Conservation (phyloP, 495 filamentous ascomycete species). For the Bathelium albidoporum region DNA sequence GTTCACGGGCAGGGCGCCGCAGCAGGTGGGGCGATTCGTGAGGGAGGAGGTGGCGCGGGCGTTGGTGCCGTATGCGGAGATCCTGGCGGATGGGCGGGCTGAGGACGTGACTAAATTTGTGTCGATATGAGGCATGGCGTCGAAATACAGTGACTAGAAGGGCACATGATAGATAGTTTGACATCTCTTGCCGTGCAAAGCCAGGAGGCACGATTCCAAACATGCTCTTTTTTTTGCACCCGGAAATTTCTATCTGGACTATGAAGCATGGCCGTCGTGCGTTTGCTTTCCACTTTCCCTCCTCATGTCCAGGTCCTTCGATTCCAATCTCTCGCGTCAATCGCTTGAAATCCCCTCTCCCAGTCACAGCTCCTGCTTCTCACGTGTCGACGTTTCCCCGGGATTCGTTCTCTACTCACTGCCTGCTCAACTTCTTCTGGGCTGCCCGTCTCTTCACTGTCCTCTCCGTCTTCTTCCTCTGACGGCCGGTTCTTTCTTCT, state of each 20-base stretch:
- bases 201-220: too few species aligned
- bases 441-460: conserved; percentile 24
- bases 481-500: conserved; percentile 46
- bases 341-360: background rate
- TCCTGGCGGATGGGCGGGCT: conserved; percentile 7
- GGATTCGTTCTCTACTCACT: background rate
- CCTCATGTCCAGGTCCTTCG: background rate
- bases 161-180: background rate
- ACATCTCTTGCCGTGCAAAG: too few species aligned
- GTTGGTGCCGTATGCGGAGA: conserved; percentile 13
- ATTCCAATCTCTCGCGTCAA: background rate
- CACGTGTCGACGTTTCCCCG: background rate
- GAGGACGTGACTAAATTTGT: conserved; percentile 8
- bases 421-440: conserved; percentile 9
- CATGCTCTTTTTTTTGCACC: too few species aligned
- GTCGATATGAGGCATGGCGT: background rate
- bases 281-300: too few species aligned
- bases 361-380: background rate
- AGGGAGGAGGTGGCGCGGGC: conserved; percentile 17
- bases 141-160: background rate
- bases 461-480: conserved; percentile 20
- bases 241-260: too few species aligned
- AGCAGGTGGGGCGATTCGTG: conserved; percentile 50
- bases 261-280: too few species aligned
- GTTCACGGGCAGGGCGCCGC: conserved; percentile 56